These are phyloP conservation scores for Diaporthe sp. DNA, from an alignment of 2,329 filamentous ascomycete genomes.

Conservation along the genomic window DNA sequence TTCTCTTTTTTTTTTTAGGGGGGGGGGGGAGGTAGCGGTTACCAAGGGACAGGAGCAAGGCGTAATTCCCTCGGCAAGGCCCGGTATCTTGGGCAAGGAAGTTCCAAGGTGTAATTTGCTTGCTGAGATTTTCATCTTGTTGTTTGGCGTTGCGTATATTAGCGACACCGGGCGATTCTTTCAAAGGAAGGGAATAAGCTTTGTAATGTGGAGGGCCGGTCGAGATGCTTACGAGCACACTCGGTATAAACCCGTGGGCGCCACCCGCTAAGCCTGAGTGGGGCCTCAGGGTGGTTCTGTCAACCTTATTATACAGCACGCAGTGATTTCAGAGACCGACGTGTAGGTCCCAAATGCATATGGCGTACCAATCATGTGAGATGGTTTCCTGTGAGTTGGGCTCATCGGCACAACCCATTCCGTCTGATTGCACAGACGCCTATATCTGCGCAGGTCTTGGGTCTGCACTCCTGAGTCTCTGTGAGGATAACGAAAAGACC, in stretches of 20 bases:
- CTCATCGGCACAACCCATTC: neutral
- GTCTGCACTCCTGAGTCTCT: neutral
- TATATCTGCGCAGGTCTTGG: neutral
- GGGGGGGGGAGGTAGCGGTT: neutral
- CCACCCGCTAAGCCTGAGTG: neutral
- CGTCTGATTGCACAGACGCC: neutral
- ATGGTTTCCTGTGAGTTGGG: neutral
- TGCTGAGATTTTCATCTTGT: neutral
- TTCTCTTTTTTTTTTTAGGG: neutral
- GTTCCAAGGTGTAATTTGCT: neutral
- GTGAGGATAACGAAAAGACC: neutral
- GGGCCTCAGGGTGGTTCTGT: neutral
- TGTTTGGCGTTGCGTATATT: neutral
- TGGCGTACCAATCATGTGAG: neutral
- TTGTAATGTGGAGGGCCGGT: neutral
- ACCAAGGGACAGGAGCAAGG: constrained; percentile 2
- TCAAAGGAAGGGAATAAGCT: neutral
- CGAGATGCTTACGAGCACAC: neutral
- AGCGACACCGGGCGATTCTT: neutral
- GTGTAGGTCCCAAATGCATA: neutral
- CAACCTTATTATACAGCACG: neutral
- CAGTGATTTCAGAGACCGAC: neutral
- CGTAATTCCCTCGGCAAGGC: neutral
- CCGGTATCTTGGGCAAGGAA: neutral
- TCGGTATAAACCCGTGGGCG: neutral